Conservation (phyloP, 371 early-diverging fungal genomes). For the Circinella minor region DNA sequence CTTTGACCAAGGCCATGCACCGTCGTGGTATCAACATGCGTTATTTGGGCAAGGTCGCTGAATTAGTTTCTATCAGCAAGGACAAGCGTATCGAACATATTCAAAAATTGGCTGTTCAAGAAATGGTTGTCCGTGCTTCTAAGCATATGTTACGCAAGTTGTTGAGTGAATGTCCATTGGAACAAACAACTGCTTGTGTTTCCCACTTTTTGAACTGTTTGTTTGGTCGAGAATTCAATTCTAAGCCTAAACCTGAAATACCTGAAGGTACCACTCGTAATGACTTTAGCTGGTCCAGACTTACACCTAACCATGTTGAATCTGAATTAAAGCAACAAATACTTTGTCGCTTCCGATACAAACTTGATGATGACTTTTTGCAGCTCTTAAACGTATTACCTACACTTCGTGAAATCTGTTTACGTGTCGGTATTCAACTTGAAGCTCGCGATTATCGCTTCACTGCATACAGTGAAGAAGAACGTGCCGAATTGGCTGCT, state of each 20-base stretch:
- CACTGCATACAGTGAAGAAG: constrained; percentile 50
- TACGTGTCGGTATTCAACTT: constrained; percentile 86
- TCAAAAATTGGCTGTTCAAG: constrained; percentile 64
- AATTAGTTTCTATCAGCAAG: constrained; percentile 60
- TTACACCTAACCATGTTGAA: constrained; percentile 69
- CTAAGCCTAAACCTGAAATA: constrained; percentile 55
- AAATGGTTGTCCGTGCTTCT: constrained; percentile 86
- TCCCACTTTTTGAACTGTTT: constrained; percentile 87
- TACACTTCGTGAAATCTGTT: constrained; percentile 82
- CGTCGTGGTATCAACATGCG: constrained; percentile 97
- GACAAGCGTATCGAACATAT: constrained; percentile 63
- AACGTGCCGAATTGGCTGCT: constrained; percentile 41
- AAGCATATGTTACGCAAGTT: constrained; percentile 83
- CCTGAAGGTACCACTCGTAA: constrained; percentile 34
- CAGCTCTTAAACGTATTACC: constrained; percentile 61
- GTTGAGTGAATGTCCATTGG: constrained; percentile 60
- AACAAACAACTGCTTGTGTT: constrained; percentile 66
- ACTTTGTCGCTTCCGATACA: constrained; percentile 77
- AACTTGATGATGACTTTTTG: constrained; percentile 59
- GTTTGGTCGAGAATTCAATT: constrained; percentile 63
- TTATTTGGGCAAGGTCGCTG: constrained; percentile 83
- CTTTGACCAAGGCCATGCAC: constrained; percentile 86
- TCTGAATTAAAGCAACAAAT: constrained; percentile 65
- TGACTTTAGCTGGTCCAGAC: constrained; percentile 49
- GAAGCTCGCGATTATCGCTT: constrained; percentile 76